These are phyloP conservation scores for Aspergillus aculeatinus DNA, from an alignment of 2,329 filamentous ascomycete genomes.

Conservation along the genomic window DNA sequence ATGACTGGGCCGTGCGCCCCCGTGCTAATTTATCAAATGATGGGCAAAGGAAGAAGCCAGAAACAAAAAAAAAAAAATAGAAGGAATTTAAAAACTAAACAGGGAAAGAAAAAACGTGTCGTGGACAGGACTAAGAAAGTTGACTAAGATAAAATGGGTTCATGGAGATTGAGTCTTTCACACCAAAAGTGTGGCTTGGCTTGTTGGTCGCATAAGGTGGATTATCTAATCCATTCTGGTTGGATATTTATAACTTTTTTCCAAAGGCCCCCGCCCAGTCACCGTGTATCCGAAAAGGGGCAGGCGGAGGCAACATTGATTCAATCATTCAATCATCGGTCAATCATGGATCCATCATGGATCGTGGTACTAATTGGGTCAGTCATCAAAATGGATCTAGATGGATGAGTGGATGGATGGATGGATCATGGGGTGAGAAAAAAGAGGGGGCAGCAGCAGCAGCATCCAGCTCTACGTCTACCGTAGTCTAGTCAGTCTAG, in stretches of 20 bases:
- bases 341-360: not conserved
- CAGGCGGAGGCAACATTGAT: not conserved
- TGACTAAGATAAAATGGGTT: not conserved
- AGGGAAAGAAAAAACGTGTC: constrained; percentile 1
- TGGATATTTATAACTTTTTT: constrained; percentile 1
- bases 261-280: not conserved
- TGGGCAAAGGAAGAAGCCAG: not conserved
- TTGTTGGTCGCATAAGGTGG: not conserved
- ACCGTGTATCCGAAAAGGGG: not conserved
- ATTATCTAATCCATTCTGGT: not conserved
- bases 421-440: not conserved
- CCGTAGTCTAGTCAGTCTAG: not conserved
- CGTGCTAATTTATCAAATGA: constrained; percentile 4
- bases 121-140: not conserved
- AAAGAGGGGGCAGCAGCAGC: not conserved
- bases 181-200: constrained; percentile 4
- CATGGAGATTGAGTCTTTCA: not conserved
- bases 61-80: not conserved
- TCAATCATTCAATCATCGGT: too few species aligned
- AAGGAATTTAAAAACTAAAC: not conserved
- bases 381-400: too few species aligned
- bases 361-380: not conserved
- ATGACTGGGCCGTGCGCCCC: constrained; percentile 6
- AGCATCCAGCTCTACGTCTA: not conserved
- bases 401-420: too few species aligned